Evolutionary conservation across 179 eudicot species (phyloP).

Genomic region (Carnegiea gigantea): DNA sequence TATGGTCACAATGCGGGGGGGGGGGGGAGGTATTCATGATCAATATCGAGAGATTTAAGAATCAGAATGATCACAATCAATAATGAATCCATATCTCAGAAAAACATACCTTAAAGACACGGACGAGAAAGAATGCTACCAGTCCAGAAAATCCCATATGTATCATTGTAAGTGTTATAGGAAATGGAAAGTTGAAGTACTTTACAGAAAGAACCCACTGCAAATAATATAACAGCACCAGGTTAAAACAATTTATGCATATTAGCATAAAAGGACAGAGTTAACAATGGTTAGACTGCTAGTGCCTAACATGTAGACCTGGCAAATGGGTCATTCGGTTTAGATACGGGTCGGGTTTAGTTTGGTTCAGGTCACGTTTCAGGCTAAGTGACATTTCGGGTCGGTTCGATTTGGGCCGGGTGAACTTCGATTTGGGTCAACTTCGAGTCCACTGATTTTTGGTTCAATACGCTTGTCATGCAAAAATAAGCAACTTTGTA

Average conservation of each 20-base stretch:
- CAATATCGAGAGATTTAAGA: not conserved
- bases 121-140: slow-evolving; percentile 88
- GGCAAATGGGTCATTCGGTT: too few species aligned
- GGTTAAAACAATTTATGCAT: slow-evolving; percentile 4
- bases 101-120: slow-evolving; percentile 86
- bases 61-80: not conserved
- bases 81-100: not conserved
- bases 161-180: slow-evolving; percentile 98
- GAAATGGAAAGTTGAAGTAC: slow-evolving; percentile 96
- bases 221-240: slow-evolving; percentile 21
- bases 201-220: slow-evolving; percentile 99
- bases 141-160: slow-evolving; percentile 97
- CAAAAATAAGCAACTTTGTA: too few species aligned
- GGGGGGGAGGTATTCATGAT: not conserved
- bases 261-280: not conserved
- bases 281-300: not conserved
- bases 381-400: too few species aligned
- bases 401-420: too few species aligned
- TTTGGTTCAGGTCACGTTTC: too few species aligned
- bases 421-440: too few species aligned
- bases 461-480: too few species aligned
- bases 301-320: too few species aligned
- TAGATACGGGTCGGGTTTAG: too few species aligned
- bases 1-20: not conserved
- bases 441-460: too few species aligned